Evolutionary conservation across 2,329 filamentous ascomycete genomes (phyloP), one percentile per base, ranked within the genome.

Genomic region (Botryosphaeria agaves): DNA sequence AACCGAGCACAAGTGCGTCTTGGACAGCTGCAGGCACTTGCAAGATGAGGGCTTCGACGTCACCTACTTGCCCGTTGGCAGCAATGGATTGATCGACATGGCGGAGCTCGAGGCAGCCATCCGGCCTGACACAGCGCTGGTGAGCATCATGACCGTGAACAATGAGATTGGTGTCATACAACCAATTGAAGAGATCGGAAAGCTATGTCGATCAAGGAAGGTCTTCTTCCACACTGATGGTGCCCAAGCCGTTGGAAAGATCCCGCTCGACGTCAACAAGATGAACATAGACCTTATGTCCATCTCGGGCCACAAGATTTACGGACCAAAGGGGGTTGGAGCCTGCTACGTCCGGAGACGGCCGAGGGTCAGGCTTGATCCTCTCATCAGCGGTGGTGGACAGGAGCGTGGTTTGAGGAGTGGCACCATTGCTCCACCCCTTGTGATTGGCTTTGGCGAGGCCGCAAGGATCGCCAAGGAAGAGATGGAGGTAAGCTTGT

Each of bases 91-190:
- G 40, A 64, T 98, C 45, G 70, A 77, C 41, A 69, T 98, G 62
- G 68, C 79, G 25, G 72, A 89, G 42, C 69, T 98, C 18, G 79
- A 91, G 57, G 79, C 75, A 14, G 83, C 87, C 15, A 91, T 98
- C 38, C 73, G 80, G 36, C 85, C 85, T 1, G 85, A 95, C 36
- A 98, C 89, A 9, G 76, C 73, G 26, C 61, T 98, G 18, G 85
- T 95, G 55, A 94, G 85, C 49, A 81, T 98, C 55, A 98, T 98
- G 89, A 76, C 89, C 1, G 89, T 98, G 47, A 98, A 98, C 64
- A 98, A 98, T 55, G 89, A 98, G 59, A 95, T 98, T 46, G 89
- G 89, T 48, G 89, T 98, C n/a, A 91, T 98, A 34, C 89, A 98
- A 56, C 89, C 89, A 1, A 59, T 98, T 34, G 80, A 83, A 44